Conservation (phyloP, 805 yeast genomes). For the Saccharomycopsis sp. region DNA sequence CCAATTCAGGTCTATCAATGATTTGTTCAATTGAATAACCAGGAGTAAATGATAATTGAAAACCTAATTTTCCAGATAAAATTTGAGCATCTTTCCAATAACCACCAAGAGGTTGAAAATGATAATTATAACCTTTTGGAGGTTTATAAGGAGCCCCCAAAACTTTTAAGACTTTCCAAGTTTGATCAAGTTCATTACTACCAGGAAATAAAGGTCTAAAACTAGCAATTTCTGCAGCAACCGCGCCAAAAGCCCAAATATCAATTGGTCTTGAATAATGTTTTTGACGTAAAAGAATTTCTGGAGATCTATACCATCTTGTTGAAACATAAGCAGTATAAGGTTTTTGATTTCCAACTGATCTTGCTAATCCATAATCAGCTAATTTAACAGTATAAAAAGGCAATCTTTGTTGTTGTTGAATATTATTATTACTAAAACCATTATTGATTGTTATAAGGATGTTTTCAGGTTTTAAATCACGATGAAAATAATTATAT, state of each 20-base stretch:
- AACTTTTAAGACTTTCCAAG: conserved; percentile 50
- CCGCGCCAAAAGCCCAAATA: conserved; percentile 81
- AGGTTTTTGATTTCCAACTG: conserved; percentile 38
- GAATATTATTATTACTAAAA: conserved; percentile 8
- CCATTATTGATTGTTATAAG: conserved; percentile 47
- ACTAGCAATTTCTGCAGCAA: conserved; percentile 63
- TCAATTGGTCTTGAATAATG: conserved; percentile 62
- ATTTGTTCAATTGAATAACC: conserved; percentile 40
- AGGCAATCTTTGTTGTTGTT: conserved; percentile 23
- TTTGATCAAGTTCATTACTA: conserved; percentile 65
- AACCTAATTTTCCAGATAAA: conserved; percentile 44
- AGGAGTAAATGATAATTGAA: conserved; percentile 42
- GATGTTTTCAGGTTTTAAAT: conserved; percentile 89
- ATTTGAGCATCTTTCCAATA: conserved; percentile 55
- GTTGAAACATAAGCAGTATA: conserved; percentile 76
- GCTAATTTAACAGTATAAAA: conserved; percentile 60
- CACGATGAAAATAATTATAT: conserved; percentile 69
- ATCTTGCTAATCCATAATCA: conserved; percentile 72
- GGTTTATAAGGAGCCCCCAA: conserved; percentile 59
- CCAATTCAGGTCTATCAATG: conserved; percentile 35
- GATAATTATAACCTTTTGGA: no score
- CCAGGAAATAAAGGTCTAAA: conserved; percentile 83
- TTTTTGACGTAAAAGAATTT: conserved; percentile 54
- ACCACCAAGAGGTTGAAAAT: conserved; percentile 53
- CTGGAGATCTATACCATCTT: conserved; percentile 83